Evolutionary conservation across 2,329 filamentous ascomycete species (phyloP), one percentile per base, ranked within the genome.

Genomic region (Colletotrichum theobromicola): DNA sequence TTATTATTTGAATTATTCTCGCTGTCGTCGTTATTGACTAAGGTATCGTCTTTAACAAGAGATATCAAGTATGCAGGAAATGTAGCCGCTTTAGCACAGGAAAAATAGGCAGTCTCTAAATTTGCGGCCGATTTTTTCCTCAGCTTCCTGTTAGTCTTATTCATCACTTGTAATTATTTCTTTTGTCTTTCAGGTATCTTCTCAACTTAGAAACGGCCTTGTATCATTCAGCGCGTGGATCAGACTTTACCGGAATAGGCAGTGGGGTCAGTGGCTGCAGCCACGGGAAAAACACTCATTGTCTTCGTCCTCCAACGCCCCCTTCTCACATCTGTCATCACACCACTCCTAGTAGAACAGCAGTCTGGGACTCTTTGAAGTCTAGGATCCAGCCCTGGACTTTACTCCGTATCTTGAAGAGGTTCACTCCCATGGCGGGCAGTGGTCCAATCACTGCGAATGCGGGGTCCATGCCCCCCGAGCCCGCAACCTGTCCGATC

Each of bases 331-430:
- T 21, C 42, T 13, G 42, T 13, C 42, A 50, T 50, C 42, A 50
- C n/a, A 21, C 42, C 42, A 50, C 42, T 13, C 1, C 42, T 50
- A 50, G 42, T 10, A 50, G n/a, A 50, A 13, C n/a, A 50, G 10
- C 42, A 50, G 0, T n/a, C n/a, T n/a, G 10, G 42, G n/a, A 21
- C 10, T 21, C n/a, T 2, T 21, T 50, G 42, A 13, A 12, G 7
- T 50, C 42, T 10, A 50, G n/a, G 42, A 2, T 50, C 0, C 4
- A 50, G n/a, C 5, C 42, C 21, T 2, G 0, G 0, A 2, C 13
- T 50, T 13, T 50, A 21, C 42, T 21, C 7, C 3, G 18, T 42
- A 3, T 10, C 8, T 42, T 7, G 2, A 42, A 3, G n/a, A n/a
- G 18, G 0, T 50, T 21, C 10, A 21, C 10, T 21, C 4, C 21